Percentiles rank a stretch among this genome's conserved stretches.
Conservation (phyloP, 2,329 filamentous ascomycete genomes). For the Fusarium heterosporum region DNA sequence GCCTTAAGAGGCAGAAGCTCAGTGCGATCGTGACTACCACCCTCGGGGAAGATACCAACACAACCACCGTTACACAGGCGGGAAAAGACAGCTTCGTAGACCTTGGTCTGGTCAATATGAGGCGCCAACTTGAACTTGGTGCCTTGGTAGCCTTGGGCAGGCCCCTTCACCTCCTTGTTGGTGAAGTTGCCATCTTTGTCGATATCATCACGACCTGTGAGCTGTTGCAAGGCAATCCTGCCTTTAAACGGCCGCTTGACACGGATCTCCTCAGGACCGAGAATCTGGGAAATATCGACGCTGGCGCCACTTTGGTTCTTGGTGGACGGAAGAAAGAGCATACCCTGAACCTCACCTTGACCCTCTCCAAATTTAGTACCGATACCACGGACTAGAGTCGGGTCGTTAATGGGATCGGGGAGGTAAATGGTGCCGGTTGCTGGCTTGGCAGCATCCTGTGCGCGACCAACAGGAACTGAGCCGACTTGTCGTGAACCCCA, state of each 20-base stretch:
- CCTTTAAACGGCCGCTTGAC: slow-evolving; percentile 90
- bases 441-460: slow-evolving; percentile 87
- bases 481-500: slow-evolving; percentile 86
- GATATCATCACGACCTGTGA: slow-evolving; percentile 83
- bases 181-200: slow-evolving; percentile 73
- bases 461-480: slow-evolving; percentile 91
- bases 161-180: slow-evolving; percentile 64
- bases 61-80: slow-evolving; percentile 85
- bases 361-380: slow-evolving; percentile 83
- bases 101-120: slow-evolving; percentile 92
- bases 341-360: slow-evolving; percentile 80
- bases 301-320: slow-evolving; percentile 82
- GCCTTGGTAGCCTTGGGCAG: slow-evolving; percentile 75
- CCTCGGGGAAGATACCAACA: slow-evolving; percentile 96
- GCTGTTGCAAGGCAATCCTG: slow-evolving; percentile 77
- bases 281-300: slow-evolving; percentile 84
- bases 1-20: slow-evolving; percentile 94
- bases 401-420: slow-evolving; percentile 86
- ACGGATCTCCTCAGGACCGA: slow-evolving; percentile 82
- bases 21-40: slow-evolving; percentile 93
- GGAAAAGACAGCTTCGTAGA: slow-evolving; percentile 93
- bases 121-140: slow-evolving; percentile 89
- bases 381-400: slow-evolving; percentile 80
- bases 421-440: slow-evolving; percentile 86
- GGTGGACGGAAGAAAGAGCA: slow-evolving; percentile 86